Evolutionary conservation across 2,329 filamentous ascomycete species (phyloP), one percentile per base, ranked within the genome.

Genomic region (Exserohilum turcica): DNA sequence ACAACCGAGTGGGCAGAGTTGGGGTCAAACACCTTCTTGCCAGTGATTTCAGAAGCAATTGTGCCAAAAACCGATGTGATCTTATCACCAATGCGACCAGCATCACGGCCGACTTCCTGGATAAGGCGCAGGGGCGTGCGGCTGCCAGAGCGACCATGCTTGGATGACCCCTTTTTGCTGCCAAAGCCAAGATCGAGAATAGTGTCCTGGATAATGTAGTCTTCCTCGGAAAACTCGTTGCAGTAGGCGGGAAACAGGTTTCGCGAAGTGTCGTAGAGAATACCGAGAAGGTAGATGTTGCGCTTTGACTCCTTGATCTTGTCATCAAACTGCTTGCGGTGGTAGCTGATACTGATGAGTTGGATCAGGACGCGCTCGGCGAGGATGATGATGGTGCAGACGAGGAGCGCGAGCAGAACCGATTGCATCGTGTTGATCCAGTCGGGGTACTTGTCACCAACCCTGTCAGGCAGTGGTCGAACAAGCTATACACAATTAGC

Each of bases 1-100:
- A 97, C 91, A 43, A 97, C 86, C 0, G 91, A 94, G 72, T 97
- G 92, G 1, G 92, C 87, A 5, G 92, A 90, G 67, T 90, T 93
- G 12, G 91, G 88, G 74, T 97, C 96, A 78, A 97, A 96, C 18
- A 97, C 89, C 67, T 96, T 86, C 78, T 95, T 96, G 61, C 94
- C 94, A 0, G 94, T 96, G 55, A 99, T 92, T 68, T 97, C 94
- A 2, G 91, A 90, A 1, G 94, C 93, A 44, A 97, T 86, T 66
- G 96, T 94, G 19, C 94, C 94, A 73, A 97, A 95, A 0, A 88
- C 90, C 5, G 91, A 92, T 0, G 92, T 96, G 57, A 97, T 86
- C 77, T 96, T 96, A 79, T 95, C 93, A 66, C 93, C 93, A 48
- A 96, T 81, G 18, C 92, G 86, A 35, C 90, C 89, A 46, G 81